These are phyloP conservation scores for Leishmania martiniquensis DNA, from an alignment of 208 protist species.

Conservation along the genomic window DNA sequence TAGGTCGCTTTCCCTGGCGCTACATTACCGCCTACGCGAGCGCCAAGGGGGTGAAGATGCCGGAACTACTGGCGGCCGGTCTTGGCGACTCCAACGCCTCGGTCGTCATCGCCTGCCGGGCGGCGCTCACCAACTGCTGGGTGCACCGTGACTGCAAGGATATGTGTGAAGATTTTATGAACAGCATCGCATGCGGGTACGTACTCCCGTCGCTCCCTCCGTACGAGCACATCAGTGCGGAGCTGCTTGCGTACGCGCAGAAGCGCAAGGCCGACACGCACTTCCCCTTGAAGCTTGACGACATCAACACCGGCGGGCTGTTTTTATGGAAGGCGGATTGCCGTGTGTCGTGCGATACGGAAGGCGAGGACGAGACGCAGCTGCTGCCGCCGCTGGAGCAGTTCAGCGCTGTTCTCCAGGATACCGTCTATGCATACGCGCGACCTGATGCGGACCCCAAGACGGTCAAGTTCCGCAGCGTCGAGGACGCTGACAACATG, in stretches of 20 bases:
- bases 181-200: slow-evolving; percentile 57
- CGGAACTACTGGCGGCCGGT: slow-evolving; percentile 59
- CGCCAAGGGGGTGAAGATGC: slow-evolving; percentile 60
- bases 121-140: slow-evolving; percentile 84
- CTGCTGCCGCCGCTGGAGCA: slow-evolving; percentile 74
- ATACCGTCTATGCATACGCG: slow-evolving; percentile 86
- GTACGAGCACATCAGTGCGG: slow-evolving; percentile 61
- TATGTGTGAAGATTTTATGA: slow-evolving; percentile 62
- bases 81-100: slow-evolving; percentile 67
- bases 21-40: slow-evolving; percentile 79
- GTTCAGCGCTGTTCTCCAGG: slow-evolving; percentile 77
- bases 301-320: slow-evolving; percentile 63
- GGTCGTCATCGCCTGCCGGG: slow-evolving; percentile 76
- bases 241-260: slow-evolving; percentile 61
- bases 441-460: slow-evolving; percentile 68
- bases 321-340: slow-evolving; percentile 82
- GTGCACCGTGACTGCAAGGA: slow-evolving; percentile 83
- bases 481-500: slow-evolving; percentile 86
- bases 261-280: slow-evolving; percentile 44
- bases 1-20: slow-evolving; percentile 84
- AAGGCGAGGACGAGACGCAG: slow-evolving; percentile 55
- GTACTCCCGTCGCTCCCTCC: slow-evolving; percentile 45
- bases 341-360: slow-evolving; percentile 58
- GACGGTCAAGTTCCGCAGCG: slow-evolving; percentile 78
- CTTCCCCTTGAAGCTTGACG: slow-evolving; percentile 53